Base-by-base conservation (phyloP, 2,329 filamentous ascomycete genomes). In the Shiraia bambusicola region DNA sequence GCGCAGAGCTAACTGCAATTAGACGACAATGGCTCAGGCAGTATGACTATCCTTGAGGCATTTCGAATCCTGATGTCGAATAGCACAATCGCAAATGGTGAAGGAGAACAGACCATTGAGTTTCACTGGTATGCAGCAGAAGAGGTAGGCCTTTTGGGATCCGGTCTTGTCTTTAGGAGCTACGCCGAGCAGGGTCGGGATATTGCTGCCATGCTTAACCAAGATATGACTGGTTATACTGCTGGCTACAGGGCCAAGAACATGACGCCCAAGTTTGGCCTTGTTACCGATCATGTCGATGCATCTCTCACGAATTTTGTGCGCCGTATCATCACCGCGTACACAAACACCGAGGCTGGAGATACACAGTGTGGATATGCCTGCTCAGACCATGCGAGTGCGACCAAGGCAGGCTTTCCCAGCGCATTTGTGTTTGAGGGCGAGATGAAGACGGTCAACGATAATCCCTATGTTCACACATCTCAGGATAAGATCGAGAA, bases 81-180 rank as follows among this genome's bases (percentile, higher is more conserved):
- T 17, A 70, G 84, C 47, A 79, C 83, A 36, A 77, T 95, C 48
- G 71, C 83, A 25, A 71, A 77, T 36, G 89, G 88, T 13, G 81
- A 87, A 52, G 84, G 83, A 3, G 69, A 80, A 45, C 95, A 95
- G 71, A 94, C 88, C 1, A 76, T 97, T 57, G 92, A 96, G 72
- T 96, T 96, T 69, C 91, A 95, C 71, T 95, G 88, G 88, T 95
- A 94, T 73, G 87, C 84, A 34, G 89, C 88, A 12, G 90, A 95
- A 68, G 89, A 95, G 69, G 88, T 84, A 40, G 89, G 90, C 28
- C 76, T 95, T 34, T 78, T 94, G 6, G 89, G 89, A 43, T 91
- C 86, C 60, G 88, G 95, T 67, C 90, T 86, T 43, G 86, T 97
- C 67, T 96, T 95, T 75, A 77, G 79, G 35, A 72, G 79, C 10